Base-by-base conservation (phyloP, 371 early-diverging fungal species). In the Mucor plumbeus region DNA sequence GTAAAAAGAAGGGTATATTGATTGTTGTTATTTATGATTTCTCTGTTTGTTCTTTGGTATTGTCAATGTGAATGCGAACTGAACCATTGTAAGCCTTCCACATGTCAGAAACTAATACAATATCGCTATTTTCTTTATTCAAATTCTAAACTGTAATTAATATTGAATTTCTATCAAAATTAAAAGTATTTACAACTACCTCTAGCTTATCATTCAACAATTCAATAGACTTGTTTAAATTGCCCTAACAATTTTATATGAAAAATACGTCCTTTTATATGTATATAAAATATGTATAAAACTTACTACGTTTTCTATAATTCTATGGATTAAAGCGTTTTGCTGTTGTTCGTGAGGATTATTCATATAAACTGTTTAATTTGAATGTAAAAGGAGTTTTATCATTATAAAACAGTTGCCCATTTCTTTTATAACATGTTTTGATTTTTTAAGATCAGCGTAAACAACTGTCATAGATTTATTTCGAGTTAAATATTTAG, bases 311-410 rank as follows among this genome's bases (percentile, higher is more conserved):
- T 77, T 77, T 15, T 65, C 59, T 21, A 71, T 61, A 40, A 77
- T 77, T 62, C 77, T 40, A 26, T 54, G 64, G 35, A 77, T 55
- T 19, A 77, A 50, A 4, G 64, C 69, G 47, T 55, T 71, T 26
- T 77, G 77, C 19, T 77, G 74, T 43, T 77, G 70, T 33, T 77
- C 77, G 54, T 77, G 74, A 44, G 77, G 77, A 59, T 71, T 77
- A 21, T 77, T 72, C 77, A 77, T 77, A 35, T 21, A 13, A 26
- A 40, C 5, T 21, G 31, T 54, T 33, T 26, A 15, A 33, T 26
- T 14, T 7, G 14, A 54, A 33, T 13, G 17, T 4, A 47, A 19
- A 47, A 33, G 14, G 9, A 54, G 10, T 31, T 8, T 8, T 44
- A 15, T 5, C n/a, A 44, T 44, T 17, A 19, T 47, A 10, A 19